phyloP scores from a whole-genome alignment of 768 basidiomycete genomes.

The Amanita molliuscula region DNA sequence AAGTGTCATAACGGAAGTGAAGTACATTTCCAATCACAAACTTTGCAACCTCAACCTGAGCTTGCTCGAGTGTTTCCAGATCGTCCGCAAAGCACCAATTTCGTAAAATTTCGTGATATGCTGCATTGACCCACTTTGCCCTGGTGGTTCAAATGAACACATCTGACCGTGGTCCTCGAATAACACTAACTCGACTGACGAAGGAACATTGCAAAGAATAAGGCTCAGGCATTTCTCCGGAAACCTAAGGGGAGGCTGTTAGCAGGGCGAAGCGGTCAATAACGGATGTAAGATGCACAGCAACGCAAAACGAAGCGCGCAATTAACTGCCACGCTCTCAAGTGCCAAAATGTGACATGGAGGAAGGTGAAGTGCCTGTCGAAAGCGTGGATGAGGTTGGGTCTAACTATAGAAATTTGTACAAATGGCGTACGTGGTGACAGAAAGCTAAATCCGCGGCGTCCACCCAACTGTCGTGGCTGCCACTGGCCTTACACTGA shows the following conservation, averaged over 20 bases:
- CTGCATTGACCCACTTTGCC: constrained; percentile 45
- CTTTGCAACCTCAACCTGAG: constrained; percentile 45
- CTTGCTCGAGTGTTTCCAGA: constrained; percentile 56
- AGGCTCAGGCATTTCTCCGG: constrained; percentile 63
- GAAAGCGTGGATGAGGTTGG: neutral
- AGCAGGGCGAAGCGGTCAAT: constrained; percentile 2
- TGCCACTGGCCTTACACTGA: constrained; percentile 36
- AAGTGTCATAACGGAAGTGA: neutral
- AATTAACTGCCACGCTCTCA: constrained; percentile 46
- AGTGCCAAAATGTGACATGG: constrained; percentile 63
- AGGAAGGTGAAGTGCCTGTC: constrained; percentile 50
- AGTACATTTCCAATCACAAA: constrained; percentile 50
- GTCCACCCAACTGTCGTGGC: constrained; percentile 68
- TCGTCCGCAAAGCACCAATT: constrained; percentile 59
- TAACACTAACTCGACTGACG: constrained; percentile 51
- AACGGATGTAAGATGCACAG: constrained; percentile 35
- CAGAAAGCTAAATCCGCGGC: constrained; percentile 68
- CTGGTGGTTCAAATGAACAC: constrained; percentile 21
- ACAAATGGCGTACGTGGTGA: constrained; percentile 36
- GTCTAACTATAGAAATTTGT: neutral
- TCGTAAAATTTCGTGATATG: constrained; percentile 54
- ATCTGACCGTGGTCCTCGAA: constrained; percentile 1
- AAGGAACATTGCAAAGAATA: constrained; percentile 57
- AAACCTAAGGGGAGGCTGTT: constrained; percentile 34
- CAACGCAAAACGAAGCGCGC: constrained; percentile 52